Evolutionary conservation across 2,329 filamentous ascomycete genomes (phyloP).

Genomic region (Parafenestella ontariensis): DNA sequence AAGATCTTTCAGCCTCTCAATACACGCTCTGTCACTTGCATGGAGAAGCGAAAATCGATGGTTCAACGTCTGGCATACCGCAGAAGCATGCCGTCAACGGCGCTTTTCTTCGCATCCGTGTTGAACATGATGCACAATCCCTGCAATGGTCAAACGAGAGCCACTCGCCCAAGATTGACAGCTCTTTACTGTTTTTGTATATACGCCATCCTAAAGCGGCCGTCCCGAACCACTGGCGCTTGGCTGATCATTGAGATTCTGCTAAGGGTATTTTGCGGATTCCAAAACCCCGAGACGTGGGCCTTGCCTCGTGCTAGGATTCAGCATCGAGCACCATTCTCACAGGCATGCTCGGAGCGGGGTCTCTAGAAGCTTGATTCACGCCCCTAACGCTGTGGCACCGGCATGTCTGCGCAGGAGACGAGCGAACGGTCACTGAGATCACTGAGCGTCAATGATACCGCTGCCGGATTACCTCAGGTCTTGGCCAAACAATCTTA

Average conservation of each 20-base stretch:
- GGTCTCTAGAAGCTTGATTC: conserved; percentile 27
- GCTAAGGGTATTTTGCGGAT: conserved; percentile 21
- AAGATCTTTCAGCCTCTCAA: conserved; percentile 24
- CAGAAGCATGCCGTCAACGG: conserved; percentile 15
- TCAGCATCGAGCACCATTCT: conserved; percentile 31
- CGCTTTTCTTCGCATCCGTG: conserved; percentile 6
- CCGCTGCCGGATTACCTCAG: conserved; percentile 5
- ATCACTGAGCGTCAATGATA: conserved; percentile 7
- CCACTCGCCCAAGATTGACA: conserved; percentile 15
- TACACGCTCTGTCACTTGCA: conserved; percentile 1
- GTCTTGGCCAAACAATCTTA: conserved; percentile 22
- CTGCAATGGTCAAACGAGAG: conserved; percentile 24
- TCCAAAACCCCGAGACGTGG: conserved; percentile 28
- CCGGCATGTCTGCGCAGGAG: conserved; percentile 7
- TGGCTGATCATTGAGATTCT: conserved; percentile 22
- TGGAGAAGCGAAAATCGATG: conserved; percentile 2
- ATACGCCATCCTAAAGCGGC: conserved; percentile 25
- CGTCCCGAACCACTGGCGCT: conserved; percentile 24
- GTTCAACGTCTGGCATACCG: conserved; percentile 2
- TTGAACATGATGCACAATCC: conserved; percentile 11
- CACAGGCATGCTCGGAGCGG: conserved; percentile 30
- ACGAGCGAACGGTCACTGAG: conserved; percentile 15
- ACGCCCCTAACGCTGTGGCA: conserved; percentile 26
- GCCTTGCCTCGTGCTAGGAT: conserved; percentile 28
- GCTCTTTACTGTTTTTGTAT: conserved; percentile 24